phyloP scores from a whole-genome alignment of 768 basidiomycete genomes.

The Amyloporia xantha region DNA sequence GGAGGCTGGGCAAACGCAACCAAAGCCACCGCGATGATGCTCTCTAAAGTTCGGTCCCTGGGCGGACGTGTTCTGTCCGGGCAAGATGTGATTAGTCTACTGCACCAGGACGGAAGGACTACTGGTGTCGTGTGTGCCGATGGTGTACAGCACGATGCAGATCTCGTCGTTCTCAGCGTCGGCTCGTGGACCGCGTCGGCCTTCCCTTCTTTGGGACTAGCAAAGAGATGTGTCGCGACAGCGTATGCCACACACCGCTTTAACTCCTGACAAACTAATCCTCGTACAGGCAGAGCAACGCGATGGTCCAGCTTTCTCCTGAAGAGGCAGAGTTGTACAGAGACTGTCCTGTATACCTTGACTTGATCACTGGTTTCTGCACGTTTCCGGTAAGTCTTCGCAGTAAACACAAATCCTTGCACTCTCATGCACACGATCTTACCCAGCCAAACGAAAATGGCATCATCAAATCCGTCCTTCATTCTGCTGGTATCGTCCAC shows the following conservation, averaged over 20 bases:
- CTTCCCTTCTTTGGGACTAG: slow-evolving; percentile 54
- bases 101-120: slow-evolving; percentile 35
- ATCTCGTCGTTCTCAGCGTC: slow-evolving; percentile 61
- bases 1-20: slow-evolving; percentile 84
- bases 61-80: slow-evolving; percentile 57
- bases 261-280: background rate
- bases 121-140: slow-evolving; percentile 58
- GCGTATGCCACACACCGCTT: slow-evolving; percentile 60
- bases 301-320: slow-evolving; percentile 62
- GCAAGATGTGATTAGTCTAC: slow-evolving; percentile 47
- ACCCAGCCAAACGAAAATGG: slow-evolving; percentile 59
- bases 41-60: slow-evolving; percentile 46
- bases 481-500: slow-evolving; percentile 66
- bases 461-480: slow-evolving; percentile 74
- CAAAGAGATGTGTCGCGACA: slow-evolving; percentile 59
- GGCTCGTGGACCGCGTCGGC: slow-evolving; percentile 85
- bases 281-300: slow-evolving; percentile 63
- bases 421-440: too few relatives aligned
- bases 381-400: slow-evolving; percentile 63
- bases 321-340: slow-evolving; percentile 63
- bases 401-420: too few relatives aligned
- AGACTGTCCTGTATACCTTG: slow-evolving; percentile 58
- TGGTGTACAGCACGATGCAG: slow-evolving; percentile 48
- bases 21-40: slow-evolving; percentile 52
- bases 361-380: slow-evolving; percentile 74